Conservation (phyloP, 176 grass and related monocot species). For the Triticum timopheevii region DNA sequence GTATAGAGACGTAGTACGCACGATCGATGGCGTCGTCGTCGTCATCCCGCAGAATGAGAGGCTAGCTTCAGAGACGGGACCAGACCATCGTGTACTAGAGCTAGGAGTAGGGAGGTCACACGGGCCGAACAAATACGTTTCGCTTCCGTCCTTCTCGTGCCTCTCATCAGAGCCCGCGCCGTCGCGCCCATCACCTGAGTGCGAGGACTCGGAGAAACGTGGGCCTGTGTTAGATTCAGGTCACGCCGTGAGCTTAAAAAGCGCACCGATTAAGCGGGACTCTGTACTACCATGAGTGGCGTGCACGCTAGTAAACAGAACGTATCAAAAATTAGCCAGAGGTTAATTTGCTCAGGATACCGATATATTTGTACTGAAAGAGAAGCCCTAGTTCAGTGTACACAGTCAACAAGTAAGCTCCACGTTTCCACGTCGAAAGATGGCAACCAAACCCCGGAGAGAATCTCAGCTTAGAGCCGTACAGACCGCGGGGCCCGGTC, state of each 20-base stretch:
- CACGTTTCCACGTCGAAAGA: not conserved
- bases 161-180: not conserved
- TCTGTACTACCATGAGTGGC: not conserved
- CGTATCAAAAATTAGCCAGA: not conserved
- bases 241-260: not conserved
- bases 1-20: not conserved
- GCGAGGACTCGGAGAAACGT: not conserved
- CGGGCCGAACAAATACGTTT: not conserved
- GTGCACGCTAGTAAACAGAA: not conserved
- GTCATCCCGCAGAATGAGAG: not conserved
- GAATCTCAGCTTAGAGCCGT: slow-evolving; percentile 35
- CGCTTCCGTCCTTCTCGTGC: not conserved
- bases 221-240: not conserved
- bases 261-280: not conserved
- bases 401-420: not conserved
- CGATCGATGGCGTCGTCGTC: slow-evolving; percentile 29
- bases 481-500: not conserved
- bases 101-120: slow-evolving; percentile 3
- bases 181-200: not conserved
- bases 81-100: not conserved
- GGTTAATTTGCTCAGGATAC: not conserved
- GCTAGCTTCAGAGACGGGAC: not conserved
- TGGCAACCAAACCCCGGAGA: slow-evolving; percentile 7
- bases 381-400: not conserved
- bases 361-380: not conserved